phyloP scores from a whole-genome alignment of 2,329 filamentous ascomycete species.

The Xylaria sp. region DNA sequence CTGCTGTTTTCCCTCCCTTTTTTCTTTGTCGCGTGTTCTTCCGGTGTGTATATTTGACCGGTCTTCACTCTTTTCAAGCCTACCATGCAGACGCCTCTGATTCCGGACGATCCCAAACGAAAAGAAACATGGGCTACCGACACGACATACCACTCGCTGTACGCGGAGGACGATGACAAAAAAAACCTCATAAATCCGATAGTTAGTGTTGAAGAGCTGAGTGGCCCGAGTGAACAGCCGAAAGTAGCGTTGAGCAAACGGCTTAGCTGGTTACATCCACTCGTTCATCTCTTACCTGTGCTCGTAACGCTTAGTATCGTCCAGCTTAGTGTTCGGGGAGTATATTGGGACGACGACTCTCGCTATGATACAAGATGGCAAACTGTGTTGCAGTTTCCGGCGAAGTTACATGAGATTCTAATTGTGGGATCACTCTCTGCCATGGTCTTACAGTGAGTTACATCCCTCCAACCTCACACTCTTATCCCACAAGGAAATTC shows the following conservation, averaged over 20 bases:
- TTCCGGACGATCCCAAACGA: neutral
- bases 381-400: constrained; percentile 28
- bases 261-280: constrained; percentile 17
- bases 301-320: constrained; percentile 5
- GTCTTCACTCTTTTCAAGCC: neutral
- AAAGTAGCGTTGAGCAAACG: constrained; percentile 20
- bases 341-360: constrained; percentile 28
- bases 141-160: constrained; percentile 9
- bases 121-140: constrained; percentile 13
- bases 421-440: constrained; percentile 32
- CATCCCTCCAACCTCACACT: neutral
- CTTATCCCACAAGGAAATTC: neutral
- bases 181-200: neutral
- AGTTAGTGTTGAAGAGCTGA: neutral
- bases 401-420: constrained; percentile 32
- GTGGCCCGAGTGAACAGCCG: constrained; percentile 14
- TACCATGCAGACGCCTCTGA: constrained; percentile 1
- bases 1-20: neutral
- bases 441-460: constrained; percentile 32
- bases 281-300: constrained; percentile 32
- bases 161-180: constrained; percentile 3
- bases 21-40: neutral
- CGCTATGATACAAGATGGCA: constrained; percentile 19
- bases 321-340: constrained; percentile 18
- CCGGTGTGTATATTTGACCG: neutral